phyloP scores from a whole-genome alignment of 202 grass and related monocot genomes.

The Schoenoplectus triqueter region DNA sequence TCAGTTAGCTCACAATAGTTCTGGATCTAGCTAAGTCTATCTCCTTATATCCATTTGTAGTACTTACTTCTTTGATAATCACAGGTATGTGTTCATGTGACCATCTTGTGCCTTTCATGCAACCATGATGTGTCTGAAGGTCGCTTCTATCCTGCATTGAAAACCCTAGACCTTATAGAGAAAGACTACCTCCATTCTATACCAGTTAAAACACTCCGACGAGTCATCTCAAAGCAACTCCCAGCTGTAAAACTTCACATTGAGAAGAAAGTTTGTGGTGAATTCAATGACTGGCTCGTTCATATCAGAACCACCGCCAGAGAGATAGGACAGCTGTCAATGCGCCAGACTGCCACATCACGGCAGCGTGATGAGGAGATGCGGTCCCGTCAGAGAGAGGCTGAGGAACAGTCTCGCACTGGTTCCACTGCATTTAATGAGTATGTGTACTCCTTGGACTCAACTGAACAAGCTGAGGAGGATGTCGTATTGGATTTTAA shows the following conservation, averaged over 20 bases:
- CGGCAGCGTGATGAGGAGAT: conserved; percentile 56
- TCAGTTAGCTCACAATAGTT: not conserved
- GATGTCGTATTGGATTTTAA: conserved; percentile 60
- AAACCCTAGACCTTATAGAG: conserved; percentile 72
- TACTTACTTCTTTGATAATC: conserved; percentile 1
- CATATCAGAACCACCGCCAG: conserved; percentile 61
- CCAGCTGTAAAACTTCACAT: conserved; percentile 66
- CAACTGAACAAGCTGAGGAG: conserved; percentile 49
- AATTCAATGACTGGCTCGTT: conserved; percentile 87
- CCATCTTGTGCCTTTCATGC: conserved; percentile 57
- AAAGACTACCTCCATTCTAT: conserved; percentile 61
- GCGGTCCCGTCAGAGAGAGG: conserved; percentile 52
- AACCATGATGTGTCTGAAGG: conserved; percentile 57
- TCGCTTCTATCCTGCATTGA: conserved; percentile 60
- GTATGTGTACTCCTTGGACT: conserved; percentile 58
- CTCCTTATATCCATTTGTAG: conserved; percentile 9
- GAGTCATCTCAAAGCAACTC: conserved; percentile 66
- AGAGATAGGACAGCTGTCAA: conserved; percentile 66
- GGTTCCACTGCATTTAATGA: conserved; percentile 48
- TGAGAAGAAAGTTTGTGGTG: conserved; percentile 70
- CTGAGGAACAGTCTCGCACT: conserved; percentile 51
- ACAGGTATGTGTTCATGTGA: conserved; percentile 56
- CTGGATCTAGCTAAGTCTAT: not conserved
- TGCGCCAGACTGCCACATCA: conserved; percentile 51
- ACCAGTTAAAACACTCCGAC: conserved; percentile 65